Evolutionary conservation across 768 basidiomycete genomes (phyloP), one percentile per base, ranked within the genome.

Genomic region (Suillus discolor): DNA sequence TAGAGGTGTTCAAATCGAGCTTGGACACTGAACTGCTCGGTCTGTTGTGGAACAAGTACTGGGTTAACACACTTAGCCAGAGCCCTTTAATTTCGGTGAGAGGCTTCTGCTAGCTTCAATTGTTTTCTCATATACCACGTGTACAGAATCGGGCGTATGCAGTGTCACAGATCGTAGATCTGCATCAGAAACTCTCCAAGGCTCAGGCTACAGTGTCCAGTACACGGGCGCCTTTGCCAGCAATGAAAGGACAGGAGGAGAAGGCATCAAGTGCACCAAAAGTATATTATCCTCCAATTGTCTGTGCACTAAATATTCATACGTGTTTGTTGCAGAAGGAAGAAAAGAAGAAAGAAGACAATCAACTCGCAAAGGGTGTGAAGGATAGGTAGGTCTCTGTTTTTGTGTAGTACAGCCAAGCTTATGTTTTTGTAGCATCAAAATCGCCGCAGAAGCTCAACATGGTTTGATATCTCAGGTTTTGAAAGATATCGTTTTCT

Each of bases 31-130:
- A 96, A 72, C 80, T 99, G 3, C 83, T 99, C 51, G 93, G 92
- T 25, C 79, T 96, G 73, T 79, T 99, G 62, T 99, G 97, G 97
- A 99, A 99, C 79, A 99, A 98, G 79, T 99, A 99, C 72, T 99
- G 97, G 97, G 94, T 97, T 31, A 96, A 96, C 71, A 99, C 97
- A 3, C 82, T 99, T 45, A 94, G 93, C 71, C 93, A 94, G 73
- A 97, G 94, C 73, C 91, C 96, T 6, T 77, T 99, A 57, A 91
- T 98, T 61, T 95, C 95, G 25, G 97, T 98, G 65, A 38, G 89
- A 76, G 38, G 16, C 18, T 38, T 38, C 15, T 18, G 5, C 23
- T 61, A 8, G 47, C 9, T 36, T 47, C 31, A 31, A 1, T 55
- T 57, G 15, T 25, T 20, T 36, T 5, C 42, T 53, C 23, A 53